Evolutionary conservation across 495 filamentous ascomycete genomes (phyloP).

Genomic region (Stereocaulon alpinum): DNA sequence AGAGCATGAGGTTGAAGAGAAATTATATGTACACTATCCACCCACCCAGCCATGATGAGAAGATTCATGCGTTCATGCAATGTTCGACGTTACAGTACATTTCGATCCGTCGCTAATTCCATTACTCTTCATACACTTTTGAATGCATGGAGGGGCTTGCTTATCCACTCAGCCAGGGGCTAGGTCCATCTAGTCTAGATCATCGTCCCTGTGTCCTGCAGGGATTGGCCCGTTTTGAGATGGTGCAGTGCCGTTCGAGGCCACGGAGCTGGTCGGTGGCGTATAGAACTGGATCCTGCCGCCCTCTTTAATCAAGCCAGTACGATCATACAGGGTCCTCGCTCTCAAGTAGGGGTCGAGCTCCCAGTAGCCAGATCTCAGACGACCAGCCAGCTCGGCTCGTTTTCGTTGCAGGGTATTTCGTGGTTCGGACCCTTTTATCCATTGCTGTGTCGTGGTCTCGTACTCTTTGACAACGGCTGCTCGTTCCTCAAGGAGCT

Average conservation of each 20-base stretch:
- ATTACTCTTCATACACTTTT: not conserved
- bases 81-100: not conserved
- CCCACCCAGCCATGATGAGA: not conserved
- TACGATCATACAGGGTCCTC: constrained; percentile 63
- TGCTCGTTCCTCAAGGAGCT: constrained; percentile 45
- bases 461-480: constrained; percentile 55
- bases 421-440: constrained; percentile 23
- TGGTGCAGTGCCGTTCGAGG: constrained; percentile 18
- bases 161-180: not conserved
- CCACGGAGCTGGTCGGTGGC: constrained; percentile 23
- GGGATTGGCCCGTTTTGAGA: constrained; percentile 21
- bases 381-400: constrained; percentile 42
- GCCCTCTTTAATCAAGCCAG: constrained; percentile 52
- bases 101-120: not conserved
- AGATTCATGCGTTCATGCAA: not conserved
- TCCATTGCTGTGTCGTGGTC: constrained; percentile 54
- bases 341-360: constrained; percentile 69
- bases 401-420: constrained; percentile 35
- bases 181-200: constrained; percentile 40
- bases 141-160: not conserved
- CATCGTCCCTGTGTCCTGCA: constrained; percentile 37
- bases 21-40: constrained; percentile 5
- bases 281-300: constrained; percentile 65
- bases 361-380: constrained; percentile 74
- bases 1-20: not conserved